Evolutionary conservation across 352 stramenopile species (phyloP).

Genomic region (Paralagenidium karlingii): DNA sequence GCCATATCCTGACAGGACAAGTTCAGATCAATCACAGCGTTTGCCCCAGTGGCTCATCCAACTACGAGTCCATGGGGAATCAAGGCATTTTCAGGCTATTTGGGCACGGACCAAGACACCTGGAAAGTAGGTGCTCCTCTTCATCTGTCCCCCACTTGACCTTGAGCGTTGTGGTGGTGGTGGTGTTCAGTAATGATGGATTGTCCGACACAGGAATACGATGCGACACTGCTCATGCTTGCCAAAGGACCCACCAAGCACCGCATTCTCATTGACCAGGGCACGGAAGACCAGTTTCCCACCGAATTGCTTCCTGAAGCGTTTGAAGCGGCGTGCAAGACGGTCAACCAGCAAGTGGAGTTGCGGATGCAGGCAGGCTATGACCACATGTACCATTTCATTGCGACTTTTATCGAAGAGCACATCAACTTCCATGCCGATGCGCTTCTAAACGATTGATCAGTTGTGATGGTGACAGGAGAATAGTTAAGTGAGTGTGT

Average conservation of each 20-base stretch:
- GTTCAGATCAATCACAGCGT: conserved; percentile 92
- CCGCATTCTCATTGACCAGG: conserved; percentile 86
- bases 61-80: conserved; percentile 96
- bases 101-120: conserved; percentile 82
- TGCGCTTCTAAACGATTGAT: too few relatives aligned
- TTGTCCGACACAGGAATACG: conserved; percentile 79
- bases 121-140: conserved; percentile 50
- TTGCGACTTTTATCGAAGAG: conserved; percentile 92
- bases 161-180: background rate
- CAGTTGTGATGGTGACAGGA: too few relatives aligned
- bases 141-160: background rate
- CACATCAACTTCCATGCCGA: conserved; percentile 92
- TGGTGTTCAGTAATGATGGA: too few relatives aligned
- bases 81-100: conserved; percentile 96
- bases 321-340: conserved; percentile 74
- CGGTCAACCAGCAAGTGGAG: conserved; percentile 67
- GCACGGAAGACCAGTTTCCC: conserved; percentile 83
- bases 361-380: conserved; percentile 86
- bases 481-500: too few relatives aligned
- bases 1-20: conserved; percentile 23
- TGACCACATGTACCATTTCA: conserved; percentile 98
- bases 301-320: conserved; percentile 81
- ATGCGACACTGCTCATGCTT: conserved; percentile 86
- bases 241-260: conserved; percentile 42
- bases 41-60: conserved; percentile 95